These are phyloP conservation scores for Lachnellula hyalina DNA, from an alignment of 2,329 filamentous ascomycete genomes.

Conservation along the genomic window DNA sequence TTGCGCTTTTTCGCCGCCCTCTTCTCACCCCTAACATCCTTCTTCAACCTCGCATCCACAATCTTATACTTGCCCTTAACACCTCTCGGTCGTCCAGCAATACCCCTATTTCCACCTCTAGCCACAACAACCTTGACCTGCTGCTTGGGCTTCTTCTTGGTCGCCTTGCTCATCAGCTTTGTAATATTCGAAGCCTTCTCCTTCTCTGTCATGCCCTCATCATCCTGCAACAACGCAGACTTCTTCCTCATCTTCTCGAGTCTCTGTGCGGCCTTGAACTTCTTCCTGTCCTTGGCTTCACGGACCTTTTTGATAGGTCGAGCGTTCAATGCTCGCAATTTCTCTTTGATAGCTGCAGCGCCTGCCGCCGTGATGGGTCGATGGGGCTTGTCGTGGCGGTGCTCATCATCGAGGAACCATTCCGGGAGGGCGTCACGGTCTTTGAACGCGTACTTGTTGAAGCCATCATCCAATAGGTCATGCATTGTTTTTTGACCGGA, in stretches of 20 bases:
- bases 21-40: constrained; percentile 88
- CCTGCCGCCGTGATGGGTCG: constrained; percentile 90
- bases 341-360: constrained; percentile 89
- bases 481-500: constrained; percentile 74
- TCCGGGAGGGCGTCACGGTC: constrained; percentile 89
- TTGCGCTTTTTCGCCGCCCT: constrained; percentile 69
- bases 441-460: constrained; percentile 88
- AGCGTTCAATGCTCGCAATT: constrained; percentile 85
- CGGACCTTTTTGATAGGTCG: constrained; percentile 98
- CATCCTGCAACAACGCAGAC: constrained; percentile 80
- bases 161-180: constrained; percentile 74
- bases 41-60: constrained; percentile 92
- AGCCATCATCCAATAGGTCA: constrained; percentile 83
- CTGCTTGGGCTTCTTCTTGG: constrained; percentile 79
- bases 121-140: constrained; percentile 87
- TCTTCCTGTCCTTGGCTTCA: constrained; percentile 94
- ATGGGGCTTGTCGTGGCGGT: constrained; percentile 73
- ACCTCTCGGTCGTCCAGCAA: constrained; percentile 80
- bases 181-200: constrained; percentile 86
- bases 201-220: constrained; percentile 90
- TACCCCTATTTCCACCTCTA: constrained; percentile 74
- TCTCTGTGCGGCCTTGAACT: constrained; percentile 85
- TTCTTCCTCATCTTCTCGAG: constrained; percentile 97
- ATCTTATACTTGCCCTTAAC: constrained; percentile 98
- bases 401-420: constrained; percentile 96